Evolutionary conservation across 192 early-diverging fungal species (phyloP).

Genomic region (Rhizophlyctis rosea): DNA sequence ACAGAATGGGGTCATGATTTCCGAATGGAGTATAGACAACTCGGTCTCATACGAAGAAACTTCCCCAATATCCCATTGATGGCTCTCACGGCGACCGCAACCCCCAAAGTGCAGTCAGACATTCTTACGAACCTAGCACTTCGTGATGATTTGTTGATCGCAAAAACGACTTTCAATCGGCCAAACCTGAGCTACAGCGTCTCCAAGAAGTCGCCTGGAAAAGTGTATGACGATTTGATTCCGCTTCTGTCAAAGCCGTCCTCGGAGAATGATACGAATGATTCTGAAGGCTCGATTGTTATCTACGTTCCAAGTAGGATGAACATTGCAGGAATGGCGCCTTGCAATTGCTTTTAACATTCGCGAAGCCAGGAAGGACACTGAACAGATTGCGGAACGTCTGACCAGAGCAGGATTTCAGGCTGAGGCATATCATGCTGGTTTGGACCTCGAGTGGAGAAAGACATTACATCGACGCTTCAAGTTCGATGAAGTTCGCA

Average conservation of each 20-base stretch:
- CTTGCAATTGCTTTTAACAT: too few relatives aligned
- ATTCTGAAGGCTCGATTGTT: not conserved
- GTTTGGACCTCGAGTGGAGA: not conserved
- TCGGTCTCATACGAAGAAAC: not conserved
- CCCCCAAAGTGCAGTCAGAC: not conserved
- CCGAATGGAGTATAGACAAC: not conserved
- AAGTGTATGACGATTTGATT: not conserved
- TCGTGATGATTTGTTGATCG: not conserved
- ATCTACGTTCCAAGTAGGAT: not conserved
- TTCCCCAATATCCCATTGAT: not conserved
- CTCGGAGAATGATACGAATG: not conserved
- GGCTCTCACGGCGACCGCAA: not conserved
- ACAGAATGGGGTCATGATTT: not conserved
- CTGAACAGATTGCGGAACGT: not conserved
- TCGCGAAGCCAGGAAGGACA: not conserved
- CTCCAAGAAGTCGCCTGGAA: not conserved
- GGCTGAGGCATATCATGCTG: not conserved
- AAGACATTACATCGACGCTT: not conserved
- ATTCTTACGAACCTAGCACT: not conserved
- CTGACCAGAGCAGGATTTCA: not conserved
- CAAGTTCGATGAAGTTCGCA: not conserved
- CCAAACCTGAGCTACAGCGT: not conserved
- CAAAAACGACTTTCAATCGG: not conserved
- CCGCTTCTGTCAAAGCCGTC: too few relatives aligned
- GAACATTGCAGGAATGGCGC: not conserved